Conservation (phyloP, 495 filamentous ascomycete species). For the Penicillium angulare region DNA sequence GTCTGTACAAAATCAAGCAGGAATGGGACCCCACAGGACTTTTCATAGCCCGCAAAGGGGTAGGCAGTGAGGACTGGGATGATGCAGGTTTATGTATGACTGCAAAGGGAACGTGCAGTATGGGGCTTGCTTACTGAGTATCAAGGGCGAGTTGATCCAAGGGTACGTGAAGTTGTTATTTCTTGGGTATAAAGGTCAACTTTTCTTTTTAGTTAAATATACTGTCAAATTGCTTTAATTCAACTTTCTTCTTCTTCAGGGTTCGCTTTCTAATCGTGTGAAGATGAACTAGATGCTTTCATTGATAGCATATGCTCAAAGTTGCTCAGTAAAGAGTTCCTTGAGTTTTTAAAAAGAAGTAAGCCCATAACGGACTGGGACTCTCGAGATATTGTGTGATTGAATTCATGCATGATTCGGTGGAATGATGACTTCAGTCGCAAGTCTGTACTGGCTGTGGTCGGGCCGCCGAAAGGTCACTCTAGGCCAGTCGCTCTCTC, state of each 20-base stretch:
- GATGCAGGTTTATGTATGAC: constrained; percentile 26
- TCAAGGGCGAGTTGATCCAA: too few relatives aligned
- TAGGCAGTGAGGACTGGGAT: constrained; percentile 37
- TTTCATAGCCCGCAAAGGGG: constrained; percentile 27
- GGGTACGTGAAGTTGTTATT: too few relatives aligned
- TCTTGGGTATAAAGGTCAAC: too few relatives aligned
- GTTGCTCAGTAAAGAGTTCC: constrained; percentile 1
- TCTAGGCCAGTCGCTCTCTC: too few relatives aligned
- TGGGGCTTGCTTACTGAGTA: not conserved
- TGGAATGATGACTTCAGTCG: not conserved
- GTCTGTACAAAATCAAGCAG: constrained; percentile 43
- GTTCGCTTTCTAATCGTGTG: too few relatives aligned
- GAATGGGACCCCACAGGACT: constrained; percentile 28
- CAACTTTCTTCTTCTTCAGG: too few relatives aligned
- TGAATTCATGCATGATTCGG: not conserved
- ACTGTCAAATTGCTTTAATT: too few relatives aligned
- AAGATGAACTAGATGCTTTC: too few relatives aligned
- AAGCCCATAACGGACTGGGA: not conserved
- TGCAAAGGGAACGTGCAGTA: not conserved
- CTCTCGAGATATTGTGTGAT: not conserved
- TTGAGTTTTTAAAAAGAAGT: not conserved
- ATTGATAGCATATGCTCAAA: not conserved
- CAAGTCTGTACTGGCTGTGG: not conserved
- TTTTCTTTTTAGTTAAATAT: too few relatives aligned
- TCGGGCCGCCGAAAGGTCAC: too few relatives aligned